Percentiles rank a stretch among this genome's conserved stretches.
These are phyloP conservation scores for Kandelia obovata DNA, from an alignment of 345 rosid genomes.

Conservation along the genomic window DNA sequence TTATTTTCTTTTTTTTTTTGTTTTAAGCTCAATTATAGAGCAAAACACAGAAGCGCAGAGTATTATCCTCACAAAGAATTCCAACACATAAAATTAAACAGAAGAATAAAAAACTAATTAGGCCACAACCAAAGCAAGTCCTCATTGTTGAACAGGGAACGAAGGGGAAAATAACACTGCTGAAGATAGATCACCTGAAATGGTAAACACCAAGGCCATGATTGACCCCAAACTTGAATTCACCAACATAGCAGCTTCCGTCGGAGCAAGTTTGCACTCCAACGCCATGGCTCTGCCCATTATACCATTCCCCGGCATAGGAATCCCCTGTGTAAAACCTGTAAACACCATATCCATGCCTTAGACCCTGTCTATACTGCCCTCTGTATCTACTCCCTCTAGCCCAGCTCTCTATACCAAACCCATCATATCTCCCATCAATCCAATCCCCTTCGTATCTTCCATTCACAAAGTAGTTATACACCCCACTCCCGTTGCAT, in stretches of 20 bases:
- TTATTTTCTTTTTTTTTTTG: too few species aligned
- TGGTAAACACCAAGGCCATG: slow-evolving; percentile 92
- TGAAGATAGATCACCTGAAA: slow-evolving; percentile 54
- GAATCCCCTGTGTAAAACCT: slow-evolving; percentile 89
- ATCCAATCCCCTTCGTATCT: slow-evolving; percentile 96
- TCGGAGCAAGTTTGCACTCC: slow-evolving; percentile 88
- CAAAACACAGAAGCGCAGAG: neutral
- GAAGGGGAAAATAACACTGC: neutral
- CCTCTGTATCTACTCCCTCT: slow-evolving; percentile 92
- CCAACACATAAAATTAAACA: neutral
- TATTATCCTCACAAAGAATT: neutral
- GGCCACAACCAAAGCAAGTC: neutral
- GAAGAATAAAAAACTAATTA: neutral
- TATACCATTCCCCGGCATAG: slow-evolving; percentile 85
- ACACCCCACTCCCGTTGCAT: slow-evolving; percentile 93
- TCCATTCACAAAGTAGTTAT: slow-evolving; percentile 66
- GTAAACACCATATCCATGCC: slow-evolving; percentile 81
- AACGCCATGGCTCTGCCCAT: slow-evolving; percentile 91
- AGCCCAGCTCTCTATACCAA: slow-evolving; percentile 90
- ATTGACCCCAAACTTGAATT: slow-evolving; percentile 82
- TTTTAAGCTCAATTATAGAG: too few species aligned
- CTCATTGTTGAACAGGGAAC: neutral
- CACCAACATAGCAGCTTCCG: slow-evolving; percentile 77
- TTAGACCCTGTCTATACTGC: slow-evolving; percentile 68
- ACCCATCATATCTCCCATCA: slow-evolving; percentile 85